Base-by-base conservation (phyloP, 1,284 basidiomycete genomes). In the Marasmius sp. region DNA sequence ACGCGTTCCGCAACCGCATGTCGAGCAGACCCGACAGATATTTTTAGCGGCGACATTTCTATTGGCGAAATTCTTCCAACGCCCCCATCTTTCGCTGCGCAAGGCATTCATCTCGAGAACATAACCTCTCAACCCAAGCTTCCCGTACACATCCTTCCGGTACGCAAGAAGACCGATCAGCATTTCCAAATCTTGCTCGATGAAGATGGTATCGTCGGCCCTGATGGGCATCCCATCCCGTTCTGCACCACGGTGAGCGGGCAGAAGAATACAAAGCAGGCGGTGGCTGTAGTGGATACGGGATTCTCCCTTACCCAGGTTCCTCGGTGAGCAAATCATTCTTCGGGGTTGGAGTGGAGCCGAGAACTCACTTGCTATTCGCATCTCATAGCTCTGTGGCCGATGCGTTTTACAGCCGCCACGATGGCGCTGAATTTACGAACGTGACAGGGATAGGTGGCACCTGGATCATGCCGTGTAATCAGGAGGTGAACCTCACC, bases 231-330 rank as follows among this genome's bases (percentile, higher is more conserved):
- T 45, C 65, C 76, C 12, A 83, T 90, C 38, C 66, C 75, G 7
- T 70, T 83, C 50, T 74, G 69, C 8, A 79, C 81, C 0, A 71
- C 71, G 20, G 84, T 86, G 3, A 72, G 77, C 50, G 69, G 77
- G 36, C 75, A 79, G 6, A 64, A 68, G 16, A 76, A 80, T 59
- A 74, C 74, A 39, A 74, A 76, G 18, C 81, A 82, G 66, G 72
- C 83, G 8, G 84, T 82, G 1, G 84, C 81, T 18, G 76, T 90
- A n/a, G 77, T 91, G 58, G 88, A 91, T 68, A 84, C 85, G 2
- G 89, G 89, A 0, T 91, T 88, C 70, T 82, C 85, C 1, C 73
- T 89, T n/a, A 83, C 87, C 18, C 88, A 89, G 69, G 79, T 89
- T 41, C 80, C 86, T 52, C 54, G 27, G 43, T 49, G 45, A 27